Conservation (phyloP, 2,329 filamentous ascomycete genomes). For the Daldinia sp. region DNA sequence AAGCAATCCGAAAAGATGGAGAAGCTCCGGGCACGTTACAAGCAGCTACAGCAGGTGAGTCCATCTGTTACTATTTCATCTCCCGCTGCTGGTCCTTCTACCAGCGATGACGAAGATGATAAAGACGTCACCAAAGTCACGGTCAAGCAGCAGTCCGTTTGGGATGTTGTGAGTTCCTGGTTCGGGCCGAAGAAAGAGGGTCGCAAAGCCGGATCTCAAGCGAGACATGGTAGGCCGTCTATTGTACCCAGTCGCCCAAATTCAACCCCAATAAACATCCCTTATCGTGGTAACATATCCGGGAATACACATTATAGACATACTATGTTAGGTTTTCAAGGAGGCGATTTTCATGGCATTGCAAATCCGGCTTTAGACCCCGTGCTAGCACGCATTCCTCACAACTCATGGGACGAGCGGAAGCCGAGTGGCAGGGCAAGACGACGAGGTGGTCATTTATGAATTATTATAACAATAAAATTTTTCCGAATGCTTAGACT, state of each 20-base stretch:
- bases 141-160: slow-evolving; percentile 40
- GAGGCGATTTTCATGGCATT: slow-evolving; percentile 11
- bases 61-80: slow-evolving; percentile 28
- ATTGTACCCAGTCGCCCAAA: slow-evolving; percentile 23
- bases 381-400: background rate
- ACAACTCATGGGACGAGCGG: background rate
- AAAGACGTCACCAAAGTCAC: slow-evolving; percentile 32
- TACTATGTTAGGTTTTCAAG: slow-evolving; percentile 4
- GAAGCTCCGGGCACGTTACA: slow-evolving; percentile 63
- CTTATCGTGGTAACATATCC: slow-evolving; percentile 8
- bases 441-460: slow-evolving; percentile 8
- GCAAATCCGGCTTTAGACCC: slow-evolving; percentile 1
- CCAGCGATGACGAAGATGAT: slow-evolving; percentile 24
- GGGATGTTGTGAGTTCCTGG: slow-evolving; percentile 35
- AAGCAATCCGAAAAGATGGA: slow-evolving; percentile 62
- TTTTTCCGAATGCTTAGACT: slow-evolving; percentile 20
- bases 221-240: slow-evolving; percentile 28
- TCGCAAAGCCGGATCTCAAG: slow-evolving; percentile 27
- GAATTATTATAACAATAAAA: background rate
- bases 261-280: slow-evolving; percentile 2
- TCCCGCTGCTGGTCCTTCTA: slow-evolving; percentile 6
- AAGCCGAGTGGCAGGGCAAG: slow-evolving; percentile 30
- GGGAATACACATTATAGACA: background rate
- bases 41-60: slow-evolving; percentile 68
- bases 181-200: slow-evolving; percentile 10